These are phyloP conservation scores for Erysimum cheiri DNA, from an alignment of 441 rosid genomes.

Conservation along the genomic window DNA sequence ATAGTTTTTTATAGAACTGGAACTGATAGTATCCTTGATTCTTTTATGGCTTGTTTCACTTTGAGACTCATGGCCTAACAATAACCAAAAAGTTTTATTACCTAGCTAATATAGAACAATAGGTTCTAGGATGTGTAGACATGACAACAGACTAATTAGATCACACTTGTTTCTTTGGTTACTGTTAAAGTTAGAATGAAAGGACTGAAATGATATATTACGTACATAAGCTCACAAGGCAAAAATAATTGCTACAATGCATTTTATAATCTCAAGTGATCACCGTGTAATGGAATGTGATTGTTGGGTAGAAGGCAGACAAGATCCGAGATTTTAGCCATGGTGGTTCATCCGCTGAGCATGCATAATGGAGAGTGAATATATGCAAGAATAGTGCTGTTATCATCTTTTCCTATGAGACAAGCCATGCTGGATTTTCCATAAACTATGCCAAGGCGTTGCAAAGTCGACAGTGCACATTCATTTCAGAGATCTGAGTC, in stretches of 20 bases:
- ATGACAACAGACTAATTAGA: neutral
- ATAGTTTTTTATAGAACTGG: neutral
- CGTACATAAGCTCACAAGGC: neutral
- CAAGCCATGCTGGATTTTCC: slow-evolving; percentile 23
- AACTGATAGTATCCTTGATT: neutral
- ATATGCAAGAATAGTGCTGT: slow-evolving; percentile 21
- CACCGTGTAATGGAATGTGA: neutral
- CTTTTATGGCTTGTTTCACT: neutral
- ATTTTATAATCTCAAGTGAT: neutral
- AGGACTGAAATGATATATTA: neutral
- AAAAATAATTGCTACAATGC: neutral
- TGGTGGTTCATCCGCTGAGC: neutral
- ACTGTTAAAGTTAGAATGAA: neutral
- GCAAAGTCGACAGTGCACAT: slow-evolving; percentile 4
- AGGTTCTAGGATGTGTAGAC: neutral
- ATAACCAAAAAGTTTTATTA: neutral
- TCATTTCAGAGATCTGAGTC: slow-evolving; percentile 19
- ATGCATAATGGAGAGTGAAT: neutral
- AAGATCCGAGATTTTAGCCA: neutral
- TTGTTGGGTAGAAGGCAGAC: neutral
- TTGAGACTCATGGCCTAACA: neutral
- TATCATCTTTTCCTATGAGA: slow-evolving; percentile 10
- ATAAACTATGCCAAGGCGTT: slow-evolving; percentile 19
- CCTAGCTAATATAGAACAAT: neutral
- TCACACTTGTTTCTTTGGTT: neutral